Evolutionary conservation across 176 grass and related monocot species (phyloP), one percentile per base, ranked within the genome.

Genomic region (Alloteropsis semialata): DNA sequence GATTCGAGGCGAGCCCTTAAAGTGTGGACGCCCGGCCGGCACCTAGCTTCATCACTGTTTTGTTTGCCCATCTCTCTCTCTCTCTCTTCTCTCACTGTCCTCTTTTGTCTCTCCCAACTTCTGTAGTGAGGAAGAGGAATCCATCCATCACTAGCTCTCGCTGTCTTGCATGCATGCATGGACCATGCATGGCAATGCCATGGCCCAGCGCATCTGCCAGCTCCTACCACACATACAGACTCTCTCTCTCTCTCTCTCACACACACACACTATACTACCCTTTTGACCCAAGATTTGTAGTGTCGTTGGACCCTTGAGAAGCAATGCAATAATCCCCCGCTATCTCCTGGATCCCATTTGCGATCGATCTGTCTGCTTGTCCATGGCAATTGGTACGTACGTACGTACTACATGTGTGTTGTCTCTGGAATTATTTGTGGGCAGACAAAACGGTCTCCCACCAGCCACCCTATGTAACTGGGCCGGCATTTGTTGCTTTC

Each of bases 361-460:
- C n/a, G n/a, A n/a, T 42, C 13, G 42, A 72, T 72, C 69, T 69
- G 73, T 69, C 49, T 58, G 65, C 51, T 33, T 81, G 73, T 58
- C 27, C 9, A 76, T 44, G 69, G 69, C 81, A 30, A 83, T 41
- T 38, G 70, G 81, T 5, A 3, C 5, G 34, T 36, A 36, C 34
- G 5, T 27, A 46, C 21, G 30, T 64, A 68, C 60, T 28, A 6
- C 43, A 53, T 84, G 34, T 84, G 82, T 84, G 45, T 74, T 83
- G 81, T 84, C 81, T 43, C 81, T 43, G 81, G 59, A 65, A 65
- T 84, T 84, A 84, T 76, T 76, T 56, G 82, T 45, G 37, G 72
- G 64, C 25, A 3, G 78, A 84, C 72, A 76, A 84, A 75, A 83
- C 32, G 81, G 81, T 73, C 81, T 64, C 69, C 69, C 80, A 60